These are phyloP conservation scores for Kingdonia uniflora DNA, from an alignment of 164 flowering plant species.

Conservation along the genomic window DNA sequence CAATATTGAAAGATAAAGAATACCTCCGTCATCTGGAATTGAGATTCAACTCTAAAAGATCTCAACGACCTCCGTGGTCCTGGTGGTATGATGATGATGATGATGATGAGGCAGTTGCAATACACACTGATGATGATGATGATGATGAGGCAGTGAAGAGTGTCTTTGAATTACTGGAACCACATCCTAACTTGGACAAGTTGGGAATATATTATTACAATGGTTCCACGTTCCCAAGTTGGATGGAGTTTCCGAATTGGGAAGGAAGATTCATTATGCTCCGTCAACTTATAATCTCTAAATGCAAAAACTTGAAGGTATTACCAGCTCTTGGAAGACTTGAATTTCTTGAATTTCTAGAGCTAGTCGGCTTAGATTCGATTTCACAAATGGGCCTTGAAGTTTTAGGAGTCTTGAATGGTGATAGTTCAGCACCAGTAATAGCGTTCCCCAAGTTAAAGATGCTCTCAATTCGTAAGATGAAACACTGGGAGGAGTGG, in stretches of 20 bases:
- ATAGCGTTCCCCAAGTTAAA: too few species aligned
- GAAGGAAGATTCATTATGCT: too few species aligned
- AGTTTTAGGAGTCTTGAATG: not conserved
- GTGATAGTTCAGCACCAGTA: too few species aligned
- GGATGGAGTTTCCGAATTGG: conserved; percentile 1
- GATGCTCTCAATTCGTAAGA: too few species aligned
- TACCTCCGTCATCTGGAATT: not conserved
- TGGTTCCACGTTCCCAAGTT: conserved; percentile 5
- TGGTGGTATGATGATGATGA: too few species aligned
- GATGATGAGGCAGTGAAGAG: not conserved
- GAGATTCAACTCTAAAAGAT: too few species aligned
- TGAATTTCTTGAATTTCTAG: not conserved
- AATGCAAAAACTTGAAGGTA: not conserved
- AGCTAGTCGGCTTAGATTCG: not conserved
- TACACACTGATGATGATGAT: not conserved
- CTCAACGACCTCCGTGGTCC: too few species aligned
- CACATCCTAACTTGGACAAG: not conserved
- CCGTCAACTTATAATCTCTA: not conserved
- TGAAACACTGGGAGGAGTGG: too few species aligned
- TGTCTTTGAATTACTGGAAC: not conserved
- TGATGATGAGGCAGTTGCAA: too few species aligned
- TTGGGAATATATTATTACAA: not conserved
- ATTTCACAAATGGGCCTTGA: not conserved
- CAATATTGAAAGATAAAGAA: not conserved
- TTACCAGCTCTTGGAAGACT: not conserved